Conservation (phyloP, 805 yeast species). For the Kodamaea jinghongensis region DNA sequence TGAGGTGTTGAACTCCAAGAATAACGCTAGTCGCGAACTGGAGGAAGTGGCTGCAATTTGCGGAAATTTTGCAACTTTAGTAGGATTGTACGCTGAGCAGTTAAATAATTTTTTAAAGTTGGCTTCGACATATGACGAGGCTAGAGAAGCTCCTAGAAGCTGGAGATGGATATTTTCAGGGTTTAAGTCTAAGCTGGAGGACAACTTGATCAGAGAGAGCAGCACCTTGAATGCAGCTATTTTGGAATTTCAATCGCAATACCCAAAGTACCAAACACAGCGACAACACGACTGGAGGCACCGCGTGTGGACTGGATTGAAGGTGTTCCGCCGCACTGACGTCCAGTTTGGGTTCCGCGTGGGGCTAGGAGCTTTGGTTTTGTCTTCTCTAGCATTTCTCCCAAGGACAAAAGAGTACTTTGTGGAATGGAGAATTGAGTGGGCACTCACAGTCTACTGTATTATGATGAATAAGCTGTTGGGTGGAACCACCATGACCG, state of each 20-base stretch:
- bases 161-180: constrained; percentile 48
- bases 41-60: constrained; percentile 84
- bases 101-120: constrained; percentile 46
- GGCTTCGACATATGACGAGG: constrained; percentile 39
- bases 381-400: constrained; percentile 66
- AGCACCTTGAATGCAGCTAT: constrained; percentile 36
- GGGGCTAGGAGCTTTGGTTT: constrained; percentile 68
- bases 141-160: constrained; percentile 22
- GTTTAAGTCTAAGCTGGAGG: neutral
- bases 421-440: constrained; percentile 71
- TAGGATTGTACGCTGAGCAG: constrained; percentile 63
- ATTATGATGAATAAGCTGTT: constrained; percentile 82
- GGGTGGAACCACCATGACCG: constrained; percentile 82
- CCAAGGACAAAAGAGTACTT: constrained; percentile 54
- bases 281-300: constrained; percentile 5
- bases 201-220: constrained; percentile 5
- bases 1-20: constrained; percentile 52
- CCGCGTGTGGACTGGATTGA: constrained; percentile 49
- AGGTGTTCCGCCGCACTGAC: constrained; percentile 58
- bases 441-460: constrained; percentile 80
- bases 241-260: constrained; percentile 27
- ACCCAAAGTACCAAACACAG: constrained; percentile 10
- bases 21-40: constrained; percentile 42
- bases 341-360: constrained; percentile 78
- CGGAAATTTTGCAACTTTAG: constrained; percentile 69